Conservation (phyloP, 805 yeast species). For the Yamadazyma ubonensis region DNA sequence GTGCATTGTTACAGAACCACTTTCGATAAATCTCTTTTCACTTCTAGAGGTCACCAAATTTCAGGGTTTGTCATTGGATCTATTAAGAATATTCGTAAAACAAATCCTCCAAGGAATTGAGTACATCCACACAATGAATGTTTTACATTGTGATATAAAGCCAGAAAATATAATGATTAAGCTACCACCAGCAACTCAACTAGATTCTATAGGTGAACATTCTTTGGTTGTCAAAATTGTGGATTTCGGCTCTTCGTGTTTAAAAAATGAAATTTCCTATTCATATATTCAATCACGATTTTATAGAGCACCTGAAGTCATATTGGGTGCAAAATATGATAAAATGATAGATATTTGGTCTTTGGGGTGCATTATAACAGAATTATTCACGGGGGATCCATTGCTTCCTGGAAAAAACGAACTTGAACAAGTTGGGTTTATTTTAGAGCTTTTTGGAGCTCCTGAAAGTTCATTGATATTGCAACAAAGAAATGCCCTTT, state of each 20-base stretch:
- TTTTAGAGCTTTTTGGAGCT: conserved; percentile 46
- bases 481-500: conserved; percentile 38
- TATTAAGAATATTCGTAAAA: conserved; percentile 46
- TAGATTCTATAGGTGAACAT: conserved; percentile 24
- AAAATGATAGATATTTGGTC: conserved; percentile 53
- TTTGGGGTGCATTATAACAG: conserved; percentile 44
- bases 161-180: conserved; percentile 69
- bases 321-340: conserved; percentile 61
- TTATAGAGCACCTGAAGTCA: conserved; percentile 77
- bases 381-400: conserved; percentile 37
- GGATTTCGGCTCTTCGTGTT: conserved; percentile 76
- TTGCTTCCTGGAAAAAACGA: conserved; percentile 52
- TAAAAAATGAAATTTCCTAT: conserved; percentile 40
- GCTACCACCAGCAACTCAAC: conserved; percentile 23
- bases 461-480: conserved; percentile 44
- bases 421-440: conserved; percentile 44
- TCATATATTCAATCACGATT: conserved; percentile 64
- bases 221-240: conserved; percentile 61
- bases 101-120: conserved; percentile 61
- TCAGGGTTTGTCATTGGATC: conserved; percentile 45
- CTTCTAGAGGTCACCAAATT: conserved; percentile 49
- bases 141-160: conserved; percentile 83
- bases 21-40: conserved; percentile 67
- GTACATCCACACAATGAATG: conserved; percentile 53
- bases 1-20: conserved; percentile 74